Percentiles rank a stretch among this genome's conserved stretches.
Evolutionary conservation across 2,329 filamentous ascomycete genomes (phyloP).

Genomic region (Anisogramma anomala): DNA sequence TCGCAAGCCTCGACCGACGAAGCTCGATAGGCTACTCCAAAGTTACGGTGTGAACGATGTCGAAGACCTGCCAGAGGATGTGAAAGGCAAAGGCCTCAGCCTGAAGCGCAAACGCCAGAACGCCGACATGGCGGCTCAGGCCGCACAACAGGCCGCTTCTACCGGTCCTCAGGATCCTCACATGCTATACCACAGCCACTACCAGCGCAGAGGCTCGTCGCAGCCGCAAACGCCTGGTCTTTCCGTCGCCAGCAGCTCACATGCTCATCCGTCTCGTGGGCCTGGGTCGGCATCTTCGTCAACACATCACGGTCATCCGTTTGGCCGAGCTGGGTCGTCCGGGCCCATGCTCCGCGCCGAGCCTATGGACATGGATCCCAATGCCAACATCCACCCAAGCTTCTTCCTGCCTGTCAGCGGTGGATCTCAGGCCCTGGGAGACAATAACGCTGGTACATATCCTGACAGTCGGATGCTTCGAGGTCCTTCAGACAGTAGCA

Average conservation of each 20-base stretch:
- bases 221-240: constrained; percentile 28
- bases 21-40: constrained; percentile 87
- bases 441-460: constrained; percentile 29
- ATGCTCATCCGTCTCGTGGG: constrained; percentile 24
- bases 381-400: constrained; percentile 28
- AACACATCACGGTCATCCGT: constrained; percentile 23
- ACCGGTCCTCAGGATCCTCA: constrained; percentile 22
- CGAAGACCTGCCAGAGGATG: constrained; percentile 75
- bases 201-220: constrained; percentile 23
- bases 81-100: constrained; percentile 66
- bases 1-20: constrained; percentile 88
- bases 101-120: constrained; percentile 60
- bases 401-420: constrained; percentile 29
- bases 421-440: constrained; percentile 31
- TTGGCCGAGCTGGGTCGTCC: constrained; percentile 16
- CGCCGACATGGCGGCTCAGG: constrained; percentile 36
- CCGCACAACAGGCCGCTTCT: constrained; percentile 14
- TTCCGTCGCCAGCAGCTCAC: constrained; percentile 21
- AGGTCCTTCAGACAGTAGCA: constrained; percentile 25
- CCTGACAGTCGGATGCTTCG: constrained; percentile 41
- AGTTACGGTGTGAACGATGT: constrained; percentile 82
- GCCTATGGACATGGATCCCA: constrained; percentile 28
- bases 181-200: constrained; percentile 22
- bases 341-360: constrained; percentile 23
- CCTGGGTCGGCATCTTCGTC: constrained; percentile 25